Conservation (phyloP, 495 filamentous ascomycete species). For the Aspergillus conjunctus region DNA sequence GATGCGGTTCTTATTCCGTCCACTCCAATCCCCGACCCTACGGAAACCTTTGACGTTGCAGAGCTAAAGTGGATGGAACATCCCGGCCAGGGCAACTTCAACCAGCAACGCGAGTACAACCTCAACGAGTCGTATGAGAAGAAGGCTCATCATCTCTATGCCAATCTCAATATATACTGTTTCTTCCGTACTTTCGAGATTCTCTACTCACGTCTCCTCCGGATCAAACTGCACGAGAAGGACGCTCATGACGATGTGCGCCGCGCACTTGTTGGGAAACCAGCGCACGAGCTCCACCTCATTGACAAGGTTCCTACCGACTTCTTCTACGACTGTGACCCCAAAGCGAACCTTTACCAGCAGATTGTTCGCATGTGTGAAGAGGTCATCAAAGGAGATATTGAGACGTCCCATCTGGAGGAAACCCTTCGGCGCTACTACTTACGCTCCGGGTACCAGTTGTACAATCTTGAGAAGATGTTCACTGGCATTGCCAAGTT, state of each 20-base stretch:
- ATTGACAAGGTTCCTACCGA: constrained; percentile 76
- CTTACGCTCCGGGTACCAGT: constrained; percentile 80
- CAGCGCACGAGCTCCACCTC: constrained; percentile 77
- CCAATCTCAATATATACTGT: constrained; percentile 84
- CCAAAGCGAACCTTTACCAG: constrained; percentile 66
- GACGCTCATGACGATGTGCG: constrained; percentile 71
- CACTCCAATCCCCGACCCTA: constrained; percentile 48
- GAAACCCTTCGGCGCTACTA: constrained; percentile 89
- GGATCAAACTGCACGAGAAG: constrained; percentile 75
- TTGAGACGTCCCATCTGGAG: constrained; percentile 79
- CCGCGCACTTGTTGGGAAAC: constrained; percentile 65
- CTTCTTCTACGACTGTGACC: constrained; percentile 70
- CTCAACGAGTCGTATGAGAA: constrained; percentile 81
- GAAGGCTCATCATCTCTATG: constrained; percentile 80
- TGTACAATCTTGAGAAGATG: constrained; percentile 88
- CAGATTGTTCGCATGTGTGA: constrained; percentile 71
- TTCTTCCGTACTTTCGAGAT: constrained; percentile 92
- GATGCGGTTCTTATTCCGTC: constrained; percentile 66
- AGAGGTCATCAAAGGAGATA: constrained; percentile 68
- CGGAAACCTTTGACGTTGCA: constrained; percentile 49
- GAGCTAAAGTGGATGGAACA: constrained; percentile 63
- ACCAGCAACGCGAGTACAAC: constrained; percentile 62
- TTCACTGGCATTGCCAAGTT: constrained; percentile 75
- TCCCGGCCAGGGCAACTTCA: constrained; percentile 53
- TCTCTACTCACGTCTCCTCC: constrained; percentile 78